Evolutionary conservation across 2,329 filamentous ascomycete genomes (phyloP).

Genomic region (Colletotrichum brevisporum): DNA sequence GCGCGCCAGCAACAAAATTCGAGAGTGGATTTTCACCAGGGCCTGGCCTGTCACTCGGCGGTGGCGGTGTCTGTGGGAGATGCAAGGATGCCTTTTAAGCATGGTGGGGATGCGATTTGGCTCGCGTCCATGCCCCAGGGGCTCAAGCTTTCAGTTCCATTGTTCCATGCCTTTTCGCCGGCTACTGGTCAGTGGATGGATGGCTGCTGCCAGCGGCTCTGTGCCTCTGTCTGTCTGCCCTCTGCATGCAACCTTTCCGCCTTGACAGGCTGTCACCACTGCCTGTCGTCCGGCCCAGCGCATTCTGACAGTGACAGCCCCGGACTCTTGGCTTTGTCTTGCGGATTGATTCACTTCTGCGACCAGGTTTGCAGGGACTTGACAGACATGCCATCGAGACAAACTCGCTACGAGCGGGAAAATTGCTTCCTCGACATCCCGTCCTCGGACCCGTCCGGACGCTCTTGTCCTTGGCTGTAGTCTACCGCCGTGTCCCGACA

Average conservation of each 20-base stretch:
- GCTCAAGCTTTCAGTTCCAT: background rate
- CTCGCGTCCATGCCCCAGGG: slow-evolving; percentile 27
- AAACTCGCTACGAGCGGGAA: background rate
- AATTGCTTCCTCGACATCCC: background rate
- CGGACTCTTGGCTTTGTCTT: slow-evolving; percentile 14
- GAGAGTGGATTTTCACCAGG: slow-evolving; percentile 33
- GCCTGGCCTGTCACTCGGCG: slow-evolving; percentile 35
- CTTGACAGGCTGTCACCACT: slow-evolving; percentile 14
- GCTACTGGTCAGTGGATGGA: no score
- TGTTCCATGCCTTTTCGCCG: no score
- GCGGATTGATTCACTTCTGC: background rate
- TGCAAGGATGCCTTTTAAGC: slow-evolving; percentile 39
- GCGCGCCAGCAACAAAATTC: slow-evolving; percentile 39
- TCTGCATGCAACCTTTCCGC: background rate
- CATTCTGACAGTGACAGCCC: slow-evolving; percentile 10
- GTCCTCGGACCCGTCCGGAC: slow-evolving; percentile 4
- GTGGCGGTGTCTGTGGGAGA: slow-evolving; percentile 40
- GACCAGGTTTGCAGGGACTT: slow-evolving; percentile 1
- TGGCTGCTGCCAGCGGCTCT: no score
- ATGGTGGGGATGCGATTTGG: slow-evolving; percentile 39
- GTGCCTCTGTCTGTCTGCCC: no score
- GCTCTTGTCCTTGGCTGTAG: background rate
- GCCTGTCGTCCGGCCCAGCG: slow-evolving; percentile 12
- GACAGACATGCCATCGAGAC: background rate
- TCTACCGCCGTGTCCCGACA: background rate